phyloP scores from a whole-genome alignment of 306 rosid genomes.

The Fragaria iinumae region DNA sequence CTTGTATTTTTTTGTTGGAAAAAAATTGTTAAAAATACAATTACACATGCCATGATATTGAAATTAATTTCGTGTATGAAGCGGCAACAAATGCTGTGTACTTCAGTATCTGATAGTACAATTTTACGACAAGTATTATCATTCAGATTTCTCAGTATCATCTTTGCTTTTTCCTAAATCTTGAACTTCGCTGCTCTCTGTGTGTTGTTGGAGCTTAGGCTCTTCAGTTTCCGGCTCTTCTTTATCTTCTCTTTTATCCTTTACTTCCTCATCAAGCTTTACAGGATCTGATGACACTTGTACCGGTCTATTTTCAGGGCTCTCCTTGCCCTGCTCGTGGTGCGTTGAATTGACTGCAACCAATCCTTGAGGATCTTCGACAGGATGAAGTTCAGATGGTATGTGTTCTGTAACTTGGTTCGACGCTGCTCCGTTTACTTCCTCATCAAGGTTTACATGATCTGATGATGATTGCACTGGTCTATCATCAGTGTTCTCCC shows the following conservation, averaged over 20 bases:
- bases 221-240: constrained; percentile 1
- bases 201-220: background rate
- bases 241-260: constrained; percentile 19
- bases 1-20: background rate
- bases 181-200: background rate
- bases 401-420: background rate
- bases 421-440: background rate
- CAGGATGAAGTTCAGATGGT: constrained; percentile 4
- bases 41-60: background rate
- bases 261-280: background rate
- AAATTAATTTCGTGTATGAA: background rate
- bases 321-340: background rate
- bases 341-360: no score
- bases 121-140: no score
- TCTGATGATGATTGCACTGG: background rate
- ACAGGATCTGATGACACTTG: background rate
- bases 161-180: background rate
- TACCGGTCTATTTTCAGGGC: background rate
- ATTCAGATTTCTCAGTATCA: background rate
- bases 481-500: background rate
- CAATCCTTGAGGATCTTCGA: background rate
- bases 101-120: background rate
- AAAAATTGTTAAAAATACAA: background rate
- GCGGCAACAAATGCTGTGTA: background rate
- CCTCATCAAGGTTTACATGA: background rate